Base-by-base conservation (phyloP, 768 basidiomycete species). In the Roridomyces roridus region DNA sequence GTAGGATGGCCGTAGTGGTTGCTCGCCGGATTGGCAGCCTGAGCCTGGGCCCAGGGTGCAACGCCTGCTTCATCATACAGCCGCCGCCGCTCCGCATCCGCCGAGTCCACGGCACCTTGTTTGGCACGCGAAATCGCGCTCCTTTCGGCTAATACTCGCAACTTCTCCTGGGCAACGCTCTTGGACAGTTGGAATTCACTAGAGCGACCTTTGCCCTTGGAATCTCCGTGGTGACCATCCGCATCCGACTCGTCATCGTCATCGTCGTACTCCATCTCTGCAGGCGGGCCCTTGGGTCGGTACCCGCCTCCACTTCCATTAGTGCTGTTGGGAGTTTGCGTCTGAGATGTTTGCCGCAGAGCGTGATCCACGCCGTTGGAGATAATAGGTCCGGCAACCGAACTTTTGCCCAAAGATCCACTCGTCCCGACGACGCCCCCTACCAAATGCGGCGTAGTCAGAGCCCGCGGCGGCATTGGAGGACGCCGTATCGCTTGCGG, bases 151-250 rank as follows among this genome's bases (percentile, higher is more conserved):
- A 91, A 70, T 1, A 83, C 82, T 42, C 79, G 83, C 55, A 92
- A 65, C 70, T 78, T 85, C 72, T 87, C 83, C 63, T 91, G 85
- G 12, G 88, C 91, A 28, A 88, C 79, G 46, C 88, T 89, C 69
- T 78, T 79, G 23, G 89, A 86, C 20, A 90, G 71, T 63, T 83
- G 79, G 25, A 88, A 76, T 21, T 70, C 70, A 3, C 15, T 36
- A 34, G 51, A 36, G 23, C 51, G 50, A 5, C 46, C 51, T 34
- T 62, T 62, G 31, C 31, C 31, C 24, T 61, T 53, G 3, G 31
- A 36, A n/a, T 40, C 39, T 2, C 40, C 46, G 24, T 7, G 18
- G 11, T 45, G 52, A 23, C 56, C 61, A 15, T 58, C 56, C 34
- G 57, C 61, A 34, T 62, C 61, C 28, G 61, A 51, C 1, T 80